Conservation (phyloP, 2,329 filamentous ascomycete genomes). For the Bisporella sp. region DNA sequence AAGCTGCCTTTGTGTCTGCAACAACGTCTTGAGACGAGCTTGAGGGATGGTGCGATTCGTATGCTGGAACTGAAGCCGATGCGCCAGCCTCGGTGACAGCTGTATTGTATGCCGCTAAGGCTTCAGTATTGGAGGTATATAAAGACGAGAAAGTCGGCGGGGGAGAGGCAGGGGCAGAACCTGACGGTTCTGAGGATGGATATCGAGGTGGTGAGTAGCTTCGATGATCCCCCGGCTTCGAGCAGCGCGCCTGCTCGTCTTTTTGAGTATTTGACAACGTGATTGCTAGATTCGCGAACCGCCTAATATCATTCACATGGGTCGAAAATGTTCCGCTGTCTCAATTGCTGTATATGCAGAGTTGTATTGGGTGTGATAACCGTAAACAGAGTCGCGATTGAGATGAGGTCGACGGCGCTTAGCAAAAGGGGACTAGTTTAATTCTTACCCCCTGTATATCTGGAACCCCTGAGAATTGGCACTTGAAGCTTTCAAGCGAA, state of each 20-base stretch:
- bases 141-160: conserved; percentile 57
- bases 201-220: conserved; percentile 54
- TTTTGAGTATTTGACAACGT: conserved; percentile 43
- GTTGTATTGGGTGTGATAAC: background rate
- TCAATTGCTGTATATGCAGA: background rate
- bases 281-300: conserved; percentile 23
- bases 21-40: conserved; percentile 38
- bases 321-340: background rate
- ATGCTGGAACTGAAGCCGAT: conserved; percentile 43
- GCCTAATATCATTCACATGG: background rate
- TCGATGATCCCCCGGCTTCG: conserved; percentile 29
- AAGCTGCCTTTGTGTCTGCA: conserved; percentile 76
- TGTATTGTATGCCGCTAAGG: conserved; percentile 30
- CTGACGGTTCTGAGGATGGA: conserved; percentile 44
- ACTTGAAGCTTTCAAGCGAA: too few relatives aligned
- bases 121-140: conserved; percentile 37
- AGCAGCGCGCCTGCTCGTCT: conserved; percentile 37
- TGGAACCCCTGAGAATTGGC: too few relatives aligned
- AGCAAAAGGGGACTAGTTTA: background rate
- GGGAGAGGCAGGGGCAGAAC: conserved; percentile 35
- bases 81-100: conserved; percentile 30
- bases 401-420: background rate
- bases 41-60: conserved; percentile 33
- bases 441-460: too few relatives aligned
- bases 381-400: background rate